These are phyloP conservation scores for Aureobasidium sp. DNA, from an alignment of 2,329 filamentous ascomycete species.

Conservation along the genomic window DNA sequence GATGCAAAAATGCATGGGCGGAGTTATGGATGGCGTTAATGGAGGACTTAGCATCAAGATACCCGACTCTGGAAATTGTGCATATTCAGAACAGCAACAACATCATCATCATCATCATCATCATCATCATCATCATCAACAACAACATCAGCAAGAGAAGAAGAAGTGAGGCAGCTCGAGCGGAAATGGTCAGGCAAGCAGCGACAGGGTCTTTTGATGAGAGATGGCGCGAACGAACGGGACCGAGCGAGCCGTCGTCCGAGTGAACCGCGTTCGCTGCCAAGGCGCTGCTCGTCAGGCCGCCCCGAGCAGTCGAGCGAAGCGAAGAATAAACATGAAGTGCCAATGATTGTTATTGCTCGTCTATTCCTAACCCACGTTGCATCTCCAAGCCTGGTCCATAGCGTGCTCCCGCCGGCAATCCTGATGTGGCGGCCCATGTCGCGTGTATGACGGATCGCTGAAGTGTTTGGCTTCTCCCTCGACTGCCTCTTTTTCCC, in stretches of 20 bases:
- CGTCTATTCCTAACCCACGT: constrained; percentile 5
- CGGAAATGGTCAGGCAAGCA: neutral
- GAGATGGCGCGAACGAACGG: neutral
- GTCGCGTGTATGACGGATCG: constrained; percentile 11
- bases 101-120: too few relatives aligned
- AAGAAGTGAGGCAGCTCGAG: neutral
- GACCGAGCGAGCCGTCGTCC: neutral
- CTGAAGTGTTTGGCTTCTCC: constrained; percentile 13
- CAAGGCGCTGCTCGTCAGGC: constrained; percentile 1
- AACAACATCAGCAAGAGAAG: too few relatives aligned
- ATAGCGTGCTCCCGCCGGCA: neutral
- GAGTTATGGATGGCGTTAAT: constrained; percentile 2
- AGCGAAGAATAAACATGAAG: constrained; percentile 14
- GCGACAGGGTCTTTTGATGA: neutral
- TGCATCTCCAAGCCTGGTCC: neutral
- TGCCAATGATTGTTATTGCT: neutral
- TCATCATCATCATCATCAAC: too few relatives aligned
- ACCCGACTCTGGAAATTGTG: constrained; percentile 6
- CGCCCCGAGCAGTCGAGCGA: constrained; percentile 4
- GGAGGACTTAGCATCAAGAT: constrained; percentile 17
- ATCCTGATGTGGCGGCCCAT: constrained; percentile 6
- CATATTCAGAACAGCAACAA: neutral
- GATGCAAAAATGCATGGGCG: neutral
- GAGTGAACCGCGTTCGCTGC: constrained; percentile 8
- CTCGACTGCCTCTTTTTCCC: constrained; percentile 10